phyloP scores from a whole-genome alignment of 305 asterid genomes.

The Fraxinus floribunda region DNA sequence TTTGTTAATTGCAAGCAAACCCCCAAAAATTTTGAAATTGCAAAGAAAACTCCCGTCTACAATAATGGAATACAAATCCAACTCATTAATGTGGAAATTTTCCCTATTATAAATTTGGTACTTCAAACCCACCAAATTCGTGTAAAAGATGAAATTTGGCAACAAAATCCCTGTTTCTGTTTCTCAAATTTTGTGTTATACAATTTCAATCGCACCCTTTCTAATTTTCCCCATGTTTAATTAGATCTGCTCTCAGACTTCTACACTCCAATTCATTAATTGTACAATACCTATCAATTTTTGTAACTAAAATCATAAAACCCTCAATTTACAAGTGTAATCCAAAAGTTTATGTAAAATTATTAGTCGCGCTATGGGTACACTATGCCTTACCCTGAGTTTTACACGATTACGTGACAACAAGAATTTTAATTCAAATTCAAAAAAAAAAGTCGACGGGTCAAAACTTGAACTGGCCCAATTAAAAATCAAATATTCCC shows the following conservation, averaged over 20 bases:
- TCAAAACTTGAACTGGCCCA: too few species aligned
- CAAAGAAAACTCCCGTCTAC: too few species aligned
- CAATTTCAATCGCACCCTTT: slow-evolving; percentile 2
- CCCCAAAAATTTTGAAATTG: too few species aligned
- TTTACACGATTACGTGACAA: too few species aligned
- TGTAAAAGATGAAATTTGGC: neutral
- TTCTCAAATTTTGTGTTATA: neutral
- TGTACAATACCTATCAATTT: neutral
- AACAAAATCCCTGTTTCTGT: neutral
- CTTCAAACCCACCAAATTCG: neutral
- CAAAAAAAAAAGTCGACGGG: too few species aligned
- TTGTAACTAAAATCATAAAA: neutral
- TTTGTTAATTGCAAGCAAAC: too few species aligned
- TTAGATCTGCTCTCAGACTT: slow-evolving; percentile 44
- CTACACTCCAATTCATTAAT: slow-evolving; percentile 15
- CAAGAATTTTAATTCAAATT: too few species aligned
- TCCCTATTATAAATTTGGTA: neutral
- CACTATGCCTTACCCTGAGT: too few species aligned
- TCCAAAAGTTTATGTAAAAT: slow-evolving; percentile 22
- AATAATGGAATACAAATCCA: too few species aligned
- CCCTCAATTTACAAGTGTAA: slow-evolving; percentile 11
- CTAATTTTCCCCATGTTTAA: slow-evolving; percentile 25
- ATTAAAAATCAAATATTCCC: too few species aligned
- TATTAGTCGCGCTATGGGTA: too few species aligned
- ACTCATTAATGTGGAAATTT: too few species aligned